Conservation (phyloP, 1,284 basidiomycete species). For the Puccinia horiana region DNA sequence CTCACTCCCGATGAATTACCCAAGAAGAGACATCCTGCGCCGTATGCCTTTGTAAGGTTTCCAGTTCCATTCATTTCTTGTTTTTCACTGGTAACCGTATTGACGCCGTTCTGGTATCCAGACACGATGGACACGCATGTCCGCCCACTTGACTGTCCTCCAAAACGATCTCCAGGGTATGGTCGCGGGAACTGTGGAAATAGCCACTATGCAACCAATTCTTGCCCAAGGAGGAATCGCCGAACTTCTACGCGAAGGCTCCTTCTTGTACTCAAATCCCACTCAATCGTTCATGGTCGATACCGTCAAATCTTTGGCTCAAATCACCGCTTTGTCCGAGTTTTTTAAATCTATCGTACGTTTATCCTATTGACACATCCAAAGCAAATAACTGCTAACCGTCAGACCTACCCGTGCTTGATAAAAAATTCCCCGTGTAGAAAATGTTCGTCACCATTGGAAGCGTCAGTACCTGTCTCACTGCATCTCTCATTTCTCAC, state of each 20-base stretch:
- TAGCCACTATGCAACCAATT: slow-evolving; percentile 29
- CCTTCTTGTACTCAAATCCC: slow-evolving; percentile 41
- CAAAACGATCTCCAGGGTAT: slow-evolving; percentile 44
- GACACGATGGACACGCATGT: slow-evolving; percentile 44
- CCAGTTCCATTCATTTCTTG: background rate
- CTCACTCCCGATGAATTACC: background rate
- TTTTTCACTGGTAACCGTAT: background rate
- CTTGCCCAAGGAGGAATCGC: slow-evolving; percentile 40
- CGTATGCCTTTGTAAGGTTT: slow-evolving; percentile 26
- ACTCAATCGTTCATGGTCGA: slow-evolving; percentile 23
- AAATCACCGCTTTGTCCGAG: slow-evolving; percentile 44
- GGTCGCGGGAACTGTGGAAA: background rate
- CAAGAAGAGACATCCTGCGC: slow-evolving; percentile 27
- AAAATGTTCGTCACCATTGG: slow-evolving; percentile 49
- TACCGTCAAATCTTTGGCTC: slow-evolving; percentile 12
- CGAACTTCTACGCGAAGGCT: slow-evolving; percentile 17
- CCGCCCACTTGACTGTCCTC: slow-evolving; percentile 36
- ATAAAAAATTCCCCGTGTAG: background rate
- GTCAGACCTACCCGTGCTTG: background rate
- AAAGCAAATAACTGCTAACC: background rate
- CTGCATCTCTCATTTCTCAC: background rate
- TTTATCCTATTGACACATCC: background rate
- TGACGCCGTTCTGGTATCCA: background rate
- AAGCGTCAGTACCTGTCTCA: slow-evolving; percentile 23
- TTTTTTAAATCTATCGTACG: slow-evolving; percentile 47